Evolutionary conservation across 1,284 basidiomycete genomes (phyloP).

Genomic region (Amylostereum chailletii): DNA sequence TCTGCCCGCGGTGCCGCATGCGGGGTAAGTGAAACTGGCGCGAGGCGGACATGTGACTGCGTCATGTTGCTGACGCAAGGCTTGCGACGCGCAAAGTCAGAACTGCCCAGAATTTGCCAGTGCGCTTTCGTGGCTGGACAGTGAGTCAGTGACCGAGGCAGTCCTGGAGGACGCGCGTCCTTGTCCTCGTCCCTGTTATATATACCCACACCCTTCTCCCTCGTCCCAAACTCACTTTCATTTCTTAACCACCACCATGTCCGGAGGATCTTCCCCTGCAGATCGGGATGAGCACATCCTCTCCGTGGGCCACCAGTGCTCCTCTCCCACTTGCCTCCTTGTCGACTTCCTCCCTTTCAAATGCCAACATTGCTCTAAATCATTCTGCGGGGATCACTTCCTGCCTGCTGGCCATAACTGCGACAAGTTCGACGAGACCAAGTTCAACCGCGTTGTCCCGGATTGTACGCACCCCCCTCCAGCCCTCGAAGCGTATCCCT

Average conservation of each 20-base stretch:
- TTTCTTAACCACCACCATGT: slow-evolving; percentile 17
- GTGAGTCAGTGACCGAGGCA: not conserved
- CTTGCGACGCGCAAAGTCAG: too few species aligned
- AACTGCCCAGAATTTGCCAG: too few species aligned
- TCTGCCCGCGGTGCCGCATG: too few species aligned
- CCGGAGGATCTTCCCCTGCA: slow-evolving; percentile 17
- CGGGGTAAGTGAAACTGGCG: too few species aligned
- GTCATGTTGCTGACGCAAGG: too few species aligned
- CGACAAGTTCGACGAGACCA: slow-evolving; percentile 57
- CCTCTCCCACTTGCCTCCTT: slow-evolving; percentile 49
- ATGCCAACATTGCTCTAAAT: slow-evolving; percentile 60
- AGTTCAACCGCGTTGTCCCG: slow-evolving; percentile 65
- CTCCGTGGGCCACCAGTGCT: slow-evolving; percentile 63
- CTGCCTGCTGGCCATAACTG: slow-evolving; percentile 57
- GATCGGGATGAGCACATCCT: slow-evolving; percentile 49
- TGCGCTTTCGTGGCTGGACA: too few species aligned
- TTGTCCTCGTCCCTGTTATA: not conserved
- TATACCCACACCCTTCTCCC: slow-evolving; percentile 6
- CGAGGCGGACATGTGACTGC: too few species aligned
- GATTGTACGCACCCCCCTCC: slow-evolving; percentile 38
- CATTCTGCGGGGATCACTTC: slow-evolving; percentile 72
- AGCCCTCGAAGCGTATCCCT: not conserved
- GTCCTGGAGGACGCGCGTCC: slow-evolving; percentile 14
- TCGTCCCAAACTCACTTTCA: not conserved
- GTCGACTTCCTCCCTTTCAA: slow-evolving; percentile 80